Percentiles rank a stretch among this genome's conserved stretches.
Conservation (phyloP, 2,329 filamentous ascomycete genomes). For the Cladosporium sp. region DNA sequence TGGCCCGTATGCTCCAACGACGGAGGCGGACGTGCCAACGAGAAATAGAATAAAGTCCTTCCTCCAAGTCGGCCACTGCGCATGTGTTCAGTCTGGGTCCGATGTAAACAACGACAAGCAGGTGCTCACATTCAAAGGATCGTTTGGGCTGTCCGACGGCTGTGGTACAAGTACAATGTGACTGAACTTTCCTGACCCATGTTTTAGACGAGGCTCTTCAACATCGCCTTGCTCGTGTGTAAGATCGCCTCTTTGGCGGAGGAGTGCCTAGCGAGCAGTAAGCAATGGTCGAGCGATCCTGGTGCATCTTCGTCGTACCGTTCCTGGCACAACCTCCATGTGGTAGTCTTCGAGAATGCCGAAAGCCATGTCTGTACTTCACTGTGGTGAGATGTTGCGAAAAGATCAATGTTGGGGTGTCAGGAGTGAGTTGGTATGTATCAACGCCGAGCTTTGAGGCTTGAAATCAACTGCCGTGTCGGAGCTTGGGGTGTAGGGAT, state of each 20-base stretch:
- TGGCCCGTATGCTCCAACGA: slow-evolving; percentile 50
- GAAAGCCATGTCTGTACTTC: slow-evolving; percentile 36
- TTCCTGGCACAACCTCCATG: slow-evolving; percentile 47
- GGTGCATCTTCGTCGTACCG: slow-evolving; percentile 33
- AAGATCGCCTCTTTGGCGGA: no score
- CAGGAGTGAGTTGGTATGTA: neutral
- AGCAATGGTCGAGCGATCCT: slow-evolving; percentile 37
- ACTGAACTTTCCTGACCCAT: slow-evolving; percentile 27
- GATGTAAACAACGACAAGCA: slow-evolving; percentile 22
- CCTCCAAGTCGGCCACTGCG: no score
- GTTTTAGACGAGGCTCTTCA: slow-evolving; percentile 35
- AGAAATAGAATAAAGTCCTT: slow-evolving; percentile 22
- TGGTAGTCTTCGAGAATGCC: slow-evolving; percentile 45
- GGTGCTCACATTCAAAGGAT: slow-evolving; percentile 43
- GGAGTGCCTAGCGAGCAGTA: no score
- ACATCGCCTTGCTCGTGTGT: slow-evolving; percentile 39
- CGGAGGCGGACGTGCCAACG: slow-evolving; percentile 43
- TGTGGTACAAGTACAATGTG: slow-evolving; percentile 38
- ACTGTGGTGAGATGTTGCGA: no score
- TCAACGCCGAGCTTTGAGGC: neutral
- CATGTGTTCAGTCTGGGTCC: no score
- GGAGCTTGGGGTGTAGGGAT: neutral
- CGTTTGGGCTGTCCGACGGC: slow-evolving; percentile 47
- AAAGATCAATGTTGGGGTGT: no score
- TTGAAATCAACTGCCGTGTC: neutral